A percentile compares a stretch with the other conserved stretches of the same genome.
Evolutionary conservation across 2,329 filamentous ascomycete species (phyloP).

Genomic region (Hymenoscyphus albidus): DNA sequence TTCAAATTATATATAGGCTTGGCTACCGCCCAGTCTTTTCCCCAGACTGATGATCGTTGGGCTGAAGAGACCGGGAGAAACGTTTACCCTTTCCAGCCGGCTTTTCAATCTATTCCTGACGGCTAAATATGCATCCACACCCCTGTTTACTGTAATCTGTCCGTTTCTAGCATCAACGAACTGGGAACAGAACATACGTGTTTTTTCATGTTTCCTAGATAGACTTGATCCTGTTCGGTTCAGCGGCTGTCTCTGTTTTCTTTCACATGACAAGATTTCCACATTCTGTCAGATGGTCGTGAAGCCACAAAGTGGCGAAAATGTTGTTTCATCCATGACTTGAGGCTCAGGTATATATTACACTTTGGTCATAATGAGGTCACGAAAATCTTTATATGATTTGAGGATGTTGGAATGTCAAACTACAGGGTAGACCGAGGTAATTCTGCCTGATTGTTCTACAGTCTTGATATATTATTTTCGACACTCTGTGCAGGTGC

Average conservation of each 20-base stretch:
- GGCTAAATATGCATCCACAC: neutral
- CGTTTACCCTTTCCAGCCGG: conserved; percentile 8
- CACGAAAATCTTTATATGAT: neutral
- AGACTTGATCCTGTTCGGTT: neutral
- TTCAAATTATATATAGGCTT: conserved; percentile 8
- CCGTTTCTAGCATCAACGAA: neutral
- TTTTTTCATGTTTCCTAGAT: neutral
- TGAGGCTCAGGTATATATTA: neutral
- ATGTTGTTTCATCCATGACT: conserved; percentile 1
- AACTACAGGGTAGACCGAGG: neutral
- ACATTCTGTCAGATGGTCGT: neutral
- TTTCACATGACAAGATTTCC: neutral
- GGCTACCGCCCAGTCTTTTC: conserved; percentile 5
- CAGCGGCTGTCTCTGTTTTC: neutral
- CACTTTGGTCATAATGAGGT: neutral
- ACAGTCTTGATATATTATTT: neutral
- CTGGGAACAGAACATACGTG: neutral
- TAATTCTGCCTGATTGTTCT: neutral
- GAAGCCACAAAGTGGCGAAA: neutral
- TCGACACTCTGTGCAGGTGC: neutral
- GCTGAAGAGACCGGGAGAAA: conserved; percentile 9
- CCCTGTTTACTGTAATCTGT: neutral
- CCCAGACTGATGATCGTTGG: conserved; percentile 3
- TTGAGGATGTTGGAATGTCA: neutral
- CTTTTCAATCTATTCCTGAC: conserved; percentile 2